Base-by-base conservation (phyloP, 129 eudicot species). In the Flaveria sonorensis region DNA sequence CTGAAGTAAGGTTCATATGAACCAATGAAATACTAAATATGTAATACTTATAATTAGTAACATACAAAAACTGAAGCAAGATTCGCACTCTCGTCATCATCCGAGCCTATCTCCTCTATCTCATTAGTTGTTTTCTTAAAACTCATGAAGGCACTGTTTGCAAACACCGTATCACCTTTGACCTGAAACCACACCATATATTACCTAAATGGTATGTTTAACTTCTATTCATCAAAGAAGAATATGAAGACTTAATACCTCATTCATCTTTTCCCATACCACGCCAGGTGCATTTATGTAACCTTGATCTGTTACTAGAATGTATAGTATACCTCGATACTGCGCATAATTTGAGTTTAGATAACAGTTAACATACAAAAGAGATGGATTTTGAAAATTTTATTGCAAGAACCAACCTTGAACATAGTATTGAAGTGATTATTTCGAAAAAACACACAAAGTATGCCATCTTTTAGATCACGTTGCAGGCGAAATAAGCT, bases 401-500 rank as follows among this genome's bases (percentile, higher is more conserved):
- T 20, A 52, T 32, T 53, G 45, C 67, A 75, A 45, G 62, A 80
- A 83, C 90, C 42, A 52, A 94, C 99, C 97, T 91, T 94, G 82
- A 94, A 91, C 99, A 94, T 89, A 24, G 97, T 87, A 85, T 85
- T 94, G 88, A 94, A 94, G 88, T 94, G 99, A 77, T 91, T 89
- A 83, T 94, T 94, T 26, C 99, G 88, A 81, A 94, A 91, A 65
- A 94, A 89, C 45, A 94, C 96, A 80, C 99, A 91, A 56, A 94
- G 89, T 77, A 89, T 97, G 21, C 89, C 78, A 28, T 91, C 99
- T 77, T 88, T 83, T 68, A 94, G 61, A 77, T 83, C 88, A 36
- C 86, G 92, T 83, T 78, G 90, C 76, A 94, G 81, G 89, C 86
- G 73, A 81, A 86, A 80, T 24, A 94, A 79, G 75, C 99, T 94